These are phyloP conservation scores for Antitrichia curtipendula DNA, from an alignment of 225 moss, liverwort and hornwort species.

Conservation along the genomic window DNA sequence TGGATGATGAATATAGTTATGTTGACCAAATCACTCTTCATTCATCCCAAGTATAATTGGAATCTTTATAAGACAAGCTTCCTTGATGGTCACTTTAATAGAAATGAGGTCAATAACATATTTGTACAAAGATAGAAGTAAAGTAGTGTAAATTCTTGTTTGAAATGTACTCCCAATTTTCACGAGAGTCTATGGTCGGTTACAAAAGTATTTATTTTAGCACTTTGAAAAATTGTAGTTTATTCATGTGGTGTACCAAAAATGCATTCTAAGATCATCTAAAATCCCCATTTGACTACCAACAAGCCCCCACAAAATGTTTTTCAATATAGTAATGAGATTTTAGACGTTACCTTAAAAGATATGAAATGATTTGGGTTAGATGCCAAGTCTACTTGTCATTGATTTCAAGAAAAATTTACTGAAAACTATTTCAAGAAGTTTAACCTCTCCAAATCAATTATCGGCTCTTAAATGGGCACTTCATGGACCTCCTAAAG, in stretches of 20 bases:
- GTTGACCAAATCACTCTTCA: background rate
- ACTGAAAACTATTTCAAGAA: background rate
- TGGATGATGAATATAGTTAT: fast-evolving
- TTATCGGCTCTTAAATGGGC: background rate
- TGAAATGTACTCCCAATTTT: too few relatives aligned
- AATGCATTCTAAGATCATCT: too few relatives aligned
- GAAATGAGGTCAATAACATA: background rate
- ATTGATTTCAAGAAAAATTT: background rate
- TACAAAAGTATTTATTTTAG: too few relatives aligned
- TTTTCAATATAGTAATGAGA: too few relatives aligned
- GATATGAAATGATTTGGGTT: fast-evolving
- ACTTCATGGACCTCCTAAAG: background rate
- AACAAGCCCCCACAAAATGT: too few relatives aligned
- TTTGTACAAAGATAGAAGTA: background rate
- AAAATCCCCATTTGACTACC: too few relatives aligned
- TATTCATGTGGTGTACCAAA: too few relatives aligned
- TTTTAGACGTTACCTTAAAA: background rate
- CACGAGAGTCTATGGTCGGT: too few relatives aligned
- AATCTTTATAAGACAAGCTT: background rate
- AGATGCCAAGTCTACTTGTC: background rate
- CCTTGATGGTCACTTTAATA: background rate
- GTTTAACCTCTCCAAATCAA: fast-evolving
- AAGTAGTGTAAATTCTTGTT: too few relatives aligned
- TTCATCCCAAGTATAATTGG: background rate
- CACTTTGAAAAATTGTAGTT: too few relatives aligned